phyloP scores from a whole-genome alignment of 352 stramenopile species.

The Pythium insidiosum region DNA sequence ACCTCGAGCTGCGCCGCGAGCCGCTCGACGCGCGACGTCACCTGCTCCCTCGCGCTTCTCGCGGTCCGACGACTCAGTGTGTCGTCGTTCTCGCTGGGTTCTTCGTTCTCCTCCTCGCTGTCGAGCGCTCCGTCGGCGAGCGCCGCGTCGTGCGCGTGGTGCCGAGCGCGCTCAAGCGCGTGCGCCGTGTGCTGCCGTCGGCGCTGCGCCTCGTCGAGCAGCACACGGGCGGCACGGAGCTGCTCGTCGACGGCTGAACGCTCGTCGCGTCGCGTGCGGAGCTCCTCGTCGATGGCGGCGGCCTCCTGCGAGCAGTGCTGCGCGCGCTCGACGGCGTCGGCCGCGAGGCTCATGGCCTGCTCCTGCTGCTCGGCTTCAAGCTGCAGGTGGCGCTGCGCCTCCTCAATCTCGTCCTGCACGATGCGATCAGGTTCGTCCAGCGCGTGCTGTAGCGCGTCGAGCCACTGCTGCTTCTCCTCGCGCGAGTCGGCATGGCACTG shows the following conservation, averaged over 20 bases:
- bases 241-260: constrained; percentile 20
- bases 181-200: constrained; percentile 16
- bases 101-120: constrained; percentile 8
- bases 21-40: constrained; percentile 21
- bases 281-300: constrained; percentile 14
- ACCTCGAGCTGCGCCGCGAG: constrained; percentile 58
- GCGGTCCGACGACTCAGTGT: neutral
- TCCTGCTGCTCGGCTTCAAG: constrained; percentile 27
- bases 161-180: constrained; percentile 21
- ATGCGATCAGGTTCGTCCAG: constrained; percentile 68
- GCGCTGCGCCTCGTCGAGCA: constrained; percentile 21
- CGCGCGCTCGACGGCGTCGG: constrained; percentile 32
- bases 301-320: constrained; percentile 23
- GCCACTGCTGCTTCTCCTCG: constrained; percentile 46
- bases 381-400: constrained; percentile 44
- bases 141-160: constrained; percentile 27
- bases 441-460: constrained; percentile 46
- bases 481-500: constrained; percentile 49
- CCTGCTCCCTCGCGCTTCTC: neutral
- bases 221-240: constrained; percentile 14
- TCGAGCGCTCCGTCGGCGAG: constrained; percentile 4
- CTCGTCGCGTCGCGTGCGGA: constrained; percentile 24
- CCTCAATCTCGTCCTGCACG: constrained; percentile 66
- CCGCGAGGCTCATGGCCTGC: constrained; percentile 32
- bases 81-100: constrained; percentile 4